A percentile compares a stretch with the other conserved stretches of the same genome.
Conservation (phyloP, 768 basidiomycete species). For the Tulasnella sp. region DNA sequence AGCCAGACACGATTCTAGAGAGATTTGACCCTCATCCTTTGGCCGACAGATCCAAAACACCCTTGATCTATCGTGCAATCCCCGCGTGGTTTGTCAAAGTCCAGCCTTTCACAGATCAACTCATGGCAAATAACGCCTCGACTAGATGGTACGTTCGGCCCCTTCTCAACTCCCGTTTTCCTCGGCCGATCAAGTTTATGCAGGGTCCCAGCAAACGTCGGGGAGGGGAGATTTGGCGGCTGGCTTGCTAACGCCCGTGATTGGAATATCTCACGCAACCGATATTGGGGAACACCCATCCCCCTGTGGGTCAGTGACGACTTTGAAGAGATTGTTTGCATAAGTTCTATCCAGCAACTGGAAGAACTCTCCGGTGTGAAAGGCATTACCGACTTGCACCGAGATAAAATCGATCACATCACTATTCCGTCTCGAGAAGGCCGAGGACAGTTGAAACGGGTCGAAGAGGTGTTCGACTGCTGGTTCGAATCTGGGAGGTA, state of each 20-base stretch:
- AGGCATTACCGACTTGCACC: slow-evolving; percentile 84
- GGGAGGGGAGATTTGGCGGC: slow-evolving; percentile 90
- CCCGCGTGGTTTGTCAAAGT: slow-evolving; percentile 96
- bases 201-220: slow-evolving; percentile 89
- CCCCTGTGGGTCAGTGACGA: slow-evolving; percentile 96
- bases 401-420: slow-evolving; percentile 93
- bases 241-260: slow-evolving; percentile 99
- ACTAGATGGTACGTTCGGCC: slow-evolving; percentile 69
- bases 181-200: slow-evolving; percentile 25
- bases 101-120: slow-evolving; percentile 73
- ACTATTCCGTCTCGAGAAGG: slow-evolving; percentile 90
- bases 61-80: slow-evolving; percentile 92
- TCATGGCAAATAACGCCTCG: slow-evolving; percentile 83
- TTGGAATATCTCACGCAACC: slow-evolving; percentile 98
- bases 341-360: slow-evolving; percentile 85
- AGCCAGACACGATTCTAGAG: slow-evolving; percentile 20
- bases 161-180: neutral
- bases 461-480: slow-evolving; percentile 99
- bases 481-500: slow-evolving; percentile 99
- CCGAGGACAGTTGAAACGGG: slow-evolving; percentile 76
- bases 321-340: slow-evolving; percentile 82
- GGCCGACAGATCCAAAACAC: slow-evolving; percentile 77
- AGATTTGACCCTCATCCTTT: slow-evolving; percentile 12
- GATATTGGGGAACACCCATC: slow-evolving; percentile 98
- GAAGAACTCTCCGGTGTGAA: slow-evolving; percentile 78